phyloP scores from a whole-genome alignment of 805 yeast species.

The Middelhovenomyces tepae region DNA sequence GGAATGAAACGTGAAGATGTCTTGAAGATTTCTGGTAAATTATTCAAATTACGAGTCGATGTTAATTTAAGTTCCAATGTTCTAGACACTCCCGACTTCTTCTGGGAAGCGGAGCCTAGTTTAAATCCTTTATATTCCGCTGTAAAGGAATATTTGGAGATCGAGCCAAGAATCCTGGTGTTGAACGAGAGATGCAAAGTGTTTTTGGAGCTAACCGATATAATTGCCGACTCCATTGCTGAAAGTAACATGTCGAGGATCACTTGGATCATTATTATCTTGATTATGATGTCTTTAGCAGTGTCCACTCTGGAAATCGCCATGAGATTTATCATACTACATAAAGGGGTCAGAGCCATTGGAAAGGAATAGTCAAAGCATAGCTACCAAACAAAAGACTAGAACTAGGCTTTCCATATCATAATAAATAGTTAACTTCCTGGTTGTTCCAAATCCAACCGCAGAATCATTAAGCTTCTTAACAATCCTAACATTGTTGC shows the following conservation, averaged over 20 bases:
- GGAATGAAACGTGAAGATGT: constrained; percentile 81
- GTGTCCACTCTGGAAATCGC: constrained; percentile 70
- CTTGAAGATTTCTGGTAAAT: constrained; percentile 77
- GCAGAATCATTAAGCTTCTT: constrained; percentile 62
- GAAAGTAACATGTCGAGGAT: constrained; percentile 87
- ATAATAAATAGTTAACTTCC: constrained; percentile 4
- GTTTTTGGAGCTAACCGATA: constrained; percentile 85
- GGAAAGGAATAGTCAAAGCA: neutral
- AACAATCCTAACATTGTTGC: constrained; percentile 81
- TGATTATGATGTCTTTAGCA: constrained; percentile 66
- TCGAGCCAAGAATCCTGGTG: constrained; percentile 90
- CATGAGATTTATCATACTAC: constrained; percentile 49
- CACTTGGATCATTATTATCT: constrained; percentile 79
- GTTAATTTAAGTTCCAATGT: constrained; percentile 87
- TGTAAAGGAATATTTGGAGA: constrained; percentile 84
- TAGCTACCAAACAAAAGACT: neutral
- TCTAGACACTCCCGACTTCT: constrained; percentile 90
- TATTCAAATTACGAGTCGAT: constrained; percentile 86
- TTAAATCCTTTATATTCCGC: constrained; percentile 87
- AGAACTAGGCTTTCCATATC: neutral
- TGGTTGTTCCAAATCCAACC: constrained; percentile 41
- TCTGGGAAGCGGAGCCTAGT: constrained; percentile 93
- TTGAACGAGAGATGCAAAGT: constrained; percentile 90
- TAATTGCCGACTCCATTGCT: constrained; percentile 88
- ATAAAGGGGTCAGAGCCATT: constrained; percentile 6